These are phyloP conservation scores for Cornus kousa DNA, from an alignment of 148 eudicot species.

Conservation along the genomic window DNA sequence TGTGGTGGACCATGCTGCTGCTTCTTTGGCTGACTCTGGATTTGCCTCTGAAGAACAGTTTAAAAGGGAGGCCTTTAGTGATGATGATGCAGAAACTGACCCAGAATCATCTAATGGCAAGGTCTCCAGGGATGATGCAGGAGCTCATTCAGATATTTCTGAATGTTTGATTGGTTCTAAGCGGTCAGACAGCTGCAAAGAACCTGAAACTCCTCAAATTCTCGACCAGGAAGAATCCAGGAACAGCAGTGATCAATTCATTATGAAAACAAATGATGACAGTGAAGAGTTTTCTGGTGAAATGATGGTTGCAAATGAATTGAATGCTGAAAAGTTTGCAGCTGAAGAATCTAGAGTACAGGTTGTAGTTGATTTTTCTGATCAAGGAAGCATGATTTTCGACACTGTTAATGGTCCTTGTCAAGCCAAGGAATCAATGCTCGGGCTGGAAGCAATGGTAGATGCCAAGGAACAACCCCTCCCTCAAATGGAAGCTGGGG, in stretches of 20 bases:
- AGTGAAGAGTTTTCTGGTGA: slow-evolving; percentile 15
- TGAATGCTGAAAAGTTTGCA: no score
- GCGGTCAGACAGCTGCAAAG: not conserved
- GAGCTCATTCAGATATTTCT: not conserved
- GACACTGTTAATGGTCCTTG: no score
- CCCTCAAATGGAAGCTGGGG: no score
- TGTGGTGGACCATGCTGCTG: no score
- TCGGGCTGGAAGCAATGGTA: not conserved
- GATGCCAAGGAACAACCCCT: not conserved
- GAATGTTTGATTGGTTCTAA: not conserved
- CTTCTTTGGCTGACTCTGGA: not conserved
- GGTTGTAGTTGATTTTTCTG: no score
- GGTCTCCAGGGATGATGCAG: not conserved
- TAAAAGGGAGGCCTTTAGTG: slow-evolving; percentile 1
- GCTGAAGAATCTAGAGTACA: no score
- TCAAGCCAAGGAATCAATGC: not conserved
- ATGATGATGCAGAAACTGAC: slow-evolving; percentile 8
- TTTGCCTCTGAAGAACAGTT: not conserved
- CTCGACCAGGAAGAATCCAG: not conserved
- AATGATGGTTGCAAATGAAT: no score
- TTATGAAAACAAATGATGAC: not conserved
- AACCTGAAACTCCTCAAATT: not conserved
- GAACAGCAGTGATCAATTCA: not conserved
- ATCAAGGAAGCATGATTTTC: no score
- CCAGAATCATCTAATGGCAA: not conserved